Base-by-base conservation (phyloP, 2,329 filamentous ascomycete species). In the Colletotrichum phormii region DNA sequence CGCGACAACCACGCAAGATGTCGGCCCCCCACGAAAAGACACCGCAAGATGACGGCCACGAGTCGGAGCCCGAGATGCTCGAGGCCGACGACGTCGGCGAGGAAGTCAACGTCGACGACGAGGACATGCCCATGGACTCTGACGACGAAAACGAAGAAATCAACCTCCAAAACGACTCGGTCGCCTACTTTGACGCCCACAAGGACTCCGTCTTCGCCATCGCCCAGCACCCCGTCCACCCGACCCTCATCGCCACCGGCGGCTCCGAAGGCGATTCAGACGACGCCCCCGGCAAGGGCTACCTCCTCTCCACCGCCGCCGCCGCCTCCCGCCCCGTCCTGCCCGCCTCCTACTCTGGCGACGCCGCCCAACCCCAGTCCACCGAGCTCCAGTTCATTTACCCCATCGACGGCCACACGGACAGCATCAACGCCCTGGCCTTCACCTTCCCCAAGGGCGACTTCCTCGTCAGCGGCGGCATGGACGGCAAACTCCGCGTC, bases 121-220 rank as follows among this genome's bases (percentile, higher is more conserved):
- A 91, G 73, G 94, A 97, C 80, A 88, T 94, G 66, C 90, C 90
- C 55, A 97, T 98, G 94, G 94, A 96, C 79, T 93, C 91, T 4
- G 90, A 89, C 72, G 90, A 91, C 66, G 92, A 94, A 35, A 84
- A 86, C 33, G 89, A 92, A 77, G 94, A 97, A 81, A 91, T 98
- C 54, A 85, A 90, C 54, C 88, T 98, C 7, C 91, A 97, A 75
- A 99, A 98, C 87, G 96, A 99, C 87, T 97, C 95, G 76, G 88
- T 92, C 76, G 96, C 95, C 73, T 96, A 97, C 86, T 98, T 98
- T 80, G 97, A 98, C 86, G 83, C 85, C 46, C 95, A 98, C 86
- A 93, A 91, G 77, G 95, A 98, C 88, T 95, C 93, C 73, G 93
- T 99, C 79, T 99, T 98, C 86, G 91, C 94, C 83, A 97, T 99